Evolutionary conservation across 352 stramenopile species (phyloP).

Genomic region (Phytophthora cactorum): DNA sequence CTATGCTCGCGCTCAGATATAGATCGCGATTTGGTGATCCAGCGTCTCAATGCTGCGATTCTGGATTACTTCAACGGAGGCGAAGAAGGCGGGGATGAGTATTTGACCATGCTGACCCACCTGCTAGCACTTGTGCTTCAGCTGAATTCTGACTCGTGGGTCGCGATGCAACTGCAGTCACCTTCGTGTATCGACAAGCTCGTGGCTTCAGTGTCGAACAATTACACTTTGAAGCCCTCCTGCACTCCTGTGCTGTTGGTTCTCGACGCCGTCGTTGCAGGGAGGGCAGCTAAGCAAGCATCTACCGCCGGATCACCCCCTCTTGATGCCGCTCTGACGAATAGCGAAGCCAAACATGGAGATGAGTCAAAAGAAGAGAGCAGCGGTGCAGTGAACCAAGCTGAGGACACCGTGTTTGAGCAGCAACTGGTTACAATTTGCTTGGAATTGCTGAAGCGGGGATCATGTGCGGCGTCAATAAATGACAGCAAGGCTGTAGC

Average conservation of each 20-base stretch:
- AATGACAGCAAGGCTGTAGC: slow-evolving; percentile 39
- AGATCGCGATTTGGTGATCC: slow-evolving; percentile 62
- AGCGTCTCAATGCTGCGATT: slow-evolving; percentile 56
- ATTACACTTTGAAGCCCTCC: slow-evolving; percentile 39
- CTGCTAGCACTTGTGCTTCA: slow-evolving; percentile 77
- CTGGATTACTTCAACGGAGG: slow-evolving; percentile 45
- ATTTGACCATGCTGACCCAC: slow-evolving; percentile 66
- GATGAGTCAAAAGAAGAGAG: slow-evolving; percentile 23
- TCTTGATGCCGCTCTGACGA: slow-evolving; percentile 16
- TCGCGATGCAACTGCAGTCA: slow-evolving; percentile 44
- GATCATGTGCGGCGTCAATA: slow-evolving; percentile 14
- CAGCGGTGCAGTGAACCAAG: slow-evolving; percentile 1
- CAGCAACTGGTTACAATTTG: slow-evolving; percentile 47
- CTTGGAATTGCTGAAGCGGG: slow-evolving; percentile 37
- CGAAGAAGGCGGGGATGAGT: slow-evolving; percentile 36
- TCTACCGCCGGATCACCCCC: slow-evolving; percentile 7
- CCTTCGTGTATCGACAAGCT: slow-evolving; percentile 60
- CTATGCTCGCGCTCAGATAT: slow-evolving; percentile 61
- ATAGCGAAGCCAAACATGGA: slow-evolving; percentile 17
- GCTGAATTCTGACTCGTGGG: slow-evolving; percentile 50
- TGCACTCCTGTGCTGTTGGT: slow-evolving; percentile 67
- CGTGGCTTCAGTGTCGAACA: slow-evolving; percentile 42
- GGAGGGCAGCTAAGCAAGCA: slow-evolving; percentile 26
- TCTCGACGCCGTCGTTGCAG: slow-evolving; percentile 63
- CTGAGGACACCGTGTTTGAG: slow-evolving; percentile 33